Evolutionary conservation across 805 yeast genomes (phyloP).

Genomic region (Maudiozyma pseudohumilis): DNA sequence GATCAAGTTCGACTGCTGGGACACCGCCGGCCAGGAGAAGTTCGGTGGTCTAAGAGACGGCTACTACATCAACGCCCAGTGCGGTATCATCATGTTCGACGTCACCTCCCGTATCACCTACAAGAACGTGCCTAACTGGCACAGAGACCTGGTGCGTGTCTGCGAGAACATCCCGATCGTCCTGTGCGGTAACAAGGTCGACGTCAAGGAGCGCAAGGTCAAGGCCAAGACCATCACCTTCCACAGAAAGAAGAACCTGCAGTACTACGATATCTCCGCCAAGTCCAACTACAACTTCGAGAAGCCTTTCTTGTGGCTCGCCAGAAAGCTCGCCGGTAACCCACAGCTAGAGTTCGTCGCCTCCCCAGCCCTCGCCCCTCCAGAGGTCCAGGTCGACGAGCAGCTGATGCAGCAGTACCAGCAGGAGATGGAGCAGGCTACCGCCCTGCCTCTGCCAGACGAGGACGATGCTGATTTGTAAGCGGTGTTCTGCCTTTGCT

Average conservation of each 20-base stretch:
- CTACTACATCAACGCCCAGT: constrained; percentile 98
- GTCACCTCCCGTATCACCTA: constrained; percentile 98
- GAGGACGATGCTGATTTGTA: constrained; percentile 99
- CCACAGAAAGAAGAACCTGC: constrained; percentile 99
- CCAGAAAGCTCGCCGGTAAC: constrained; percentile 97
- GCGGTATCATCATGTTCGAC: constrained; percentile 99
- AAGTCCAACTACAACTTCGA: constrained; percentile 99
- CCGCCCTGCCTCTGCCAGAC: constrained; percentile 98
- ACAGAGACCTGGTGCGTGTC: constrained; percentile 98
- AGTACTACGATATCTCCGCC: constrained; percentile 98
- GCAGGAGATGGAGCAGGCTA: constrained; percentile 99
- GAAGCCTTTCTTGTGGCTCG: constrained; percentile 99
- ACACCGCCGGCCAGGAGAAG: constrained; percentile 99
- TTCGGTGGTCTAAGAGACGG: constrained; percentile 99
- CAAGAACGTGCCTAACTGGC: constrained; percentile 99
- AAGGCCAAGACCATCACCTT: constrained; percentile 99
- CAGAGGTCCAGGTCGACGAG: constrained; percentile 96
- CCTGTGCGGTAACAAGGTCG: constrained; percentile 98
- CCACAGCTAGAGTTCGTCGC: constrained; percentile 97
- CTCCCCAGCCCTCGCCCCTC: constrained; percentile 99
- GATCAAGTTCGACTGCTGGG: constrained; percentile 99
- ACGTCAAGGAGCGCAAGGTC: constrained; percentile 98
- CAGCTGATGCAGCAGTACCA: constrained; percentile 97
- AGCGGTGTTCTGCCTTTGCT: constrained; percentile 10
- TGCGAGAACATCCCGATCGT: constrained; percentile 99